Evolutionary conservation across 345 rosid species (phyloP), one percentile per base, ranked within the genome.

Genomic region (Mangifera indica): DNA sequence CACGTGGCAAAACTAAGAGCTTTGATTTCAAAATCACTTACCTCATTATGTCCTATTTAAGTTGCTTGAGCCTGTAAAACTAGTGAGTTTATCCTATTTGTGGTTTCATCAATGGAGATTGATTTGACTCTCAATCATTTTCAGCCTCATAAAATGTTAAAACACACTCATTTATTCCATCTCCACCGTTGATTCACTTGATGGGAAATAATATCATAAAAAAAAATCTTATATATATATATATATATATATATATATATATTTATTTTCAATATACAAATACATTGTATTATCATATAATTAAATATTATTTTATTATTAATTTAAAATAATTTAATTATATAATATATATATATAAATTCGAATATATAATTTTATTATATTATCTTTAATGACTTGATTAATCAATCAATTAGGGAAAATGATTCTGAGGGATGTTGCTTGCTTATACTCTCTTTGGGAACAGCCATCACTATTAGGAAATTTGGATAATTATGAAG

Each of bases 111-210:
- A 42, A 49, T 61, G 73, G 45, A 26, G 83, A 77, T 57, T 66
- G 78, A 77, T 57, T 14, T 53, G 66, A 73, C 74, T 7, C 52
- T 55, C 75, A 63, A 70, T 77, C 80, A 20, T 74, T 80, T 60
- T 72, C 77, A 12, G 72, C 45, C 44, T 45, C 64, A 45, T 37
- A 45, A 11, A 24, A 25, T 26, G 7, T 44, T n/a, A 46, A 26
- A 63, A 11, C 26, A 70, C 57, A 34, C 6, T 45, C 69, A 45
- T 53, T 63, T 63, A 58, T 20, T 70, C 6, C 55, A 72, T 68
- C 69, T 69, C 59, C 49, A 67, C 77, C 82, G 72, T 68, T 59
- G 63, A 75, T 72, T 42, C 45, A 75, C 55, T 67, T 49, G 73
- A 75, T 67, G 65, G 53, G 76, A 74, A 75, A n/a, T n/a, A n/a